Evolutionary conservation across 805 yeast genomes (phyloP), one percentile per base, ranked within the genome.

Genomic region (Candida orba): DNA sequence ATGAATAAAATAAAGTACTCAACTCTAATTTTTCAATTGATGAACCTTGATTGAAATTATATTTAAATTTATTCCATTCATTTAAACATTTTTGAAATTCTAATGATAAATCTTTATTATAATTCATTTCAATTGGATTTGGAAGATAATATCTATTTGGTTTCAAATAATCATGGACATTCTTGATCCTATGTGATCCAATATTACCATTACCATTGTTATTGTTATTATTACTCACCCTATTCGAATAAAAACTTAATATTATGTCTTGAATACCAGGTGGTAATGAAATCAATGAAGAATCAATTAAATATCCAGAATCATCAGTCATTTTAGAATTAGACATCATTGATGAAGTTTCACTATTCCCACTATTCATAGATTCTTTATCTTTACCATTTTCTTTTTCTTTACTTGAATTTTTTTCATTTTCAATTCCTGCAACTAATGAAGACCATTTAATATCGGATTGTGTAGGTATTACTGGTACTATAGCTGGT

Each of bases 1-100:
- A 93, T 35, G 90, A 84, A 69, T 87, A 93, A 55, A 91, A 91
- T 53, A 93, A 66, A 5, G 53, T 49, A 5, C 48, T 46, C 32
- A 46, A 40, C 30, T 53, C 57, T 18, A 55, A 38, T 14, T 13
- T 38, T 40, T 18, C 4, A 96, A 86, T 57, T 85, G 13, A 27
- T 27, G 12, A 10, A 25, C 43, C 49, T 23, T 39, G 15, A 9
- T 40, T 24, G 5, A 4, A 31, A 15, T 31, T 31, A 10, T 27
- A 27, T 23, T 48, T 29, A n/a, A 37, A 30, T 32, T 45, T 45
- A 18, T 42, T 46, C 43, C 44, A 42, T 27, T 42, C 41, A 29
- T 36, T 51, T 10, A 45, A 45, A 38, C 54, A 47, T 22, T 44
- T 46, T 36, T 45, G 48, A 18, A 44, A 45, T 29, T 47, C 51